These are phyloP conservation scores for Colletotrichum noveboracense DNA, from an alignment of 2,329 filamentous ascomycete species.

Conservation along the genomic window DNA sequence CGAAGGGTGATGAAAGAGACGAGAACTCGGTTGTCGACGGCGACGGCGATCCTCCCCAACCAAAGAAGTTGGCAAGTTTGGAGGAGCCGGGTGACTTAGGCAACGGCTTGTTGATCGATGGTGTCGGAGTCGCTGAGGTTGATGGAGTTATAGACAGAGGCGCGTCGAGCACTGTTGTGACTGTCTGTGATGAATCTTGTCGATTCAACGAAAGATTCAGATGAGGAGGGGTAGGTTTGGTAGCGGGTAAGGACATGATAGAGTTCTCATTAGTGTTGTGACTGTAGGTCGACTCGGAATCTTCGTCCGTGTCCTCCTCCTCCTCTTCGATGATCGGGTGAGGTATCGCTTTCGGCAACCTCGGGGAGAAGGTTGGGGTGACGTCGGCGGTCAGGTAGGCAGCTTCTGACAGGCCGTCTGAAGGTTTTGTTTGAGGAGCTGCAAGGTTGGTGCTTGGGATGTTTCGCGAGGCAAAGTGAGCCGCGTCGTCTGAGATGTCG, in stretches of 20 bases:
- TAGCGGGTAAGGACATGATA: slow-evolving; percentile 54
- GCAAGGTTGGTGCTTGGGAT: slow-evolving; percentile 47
- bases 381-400: slow-evolving; percentile 47
- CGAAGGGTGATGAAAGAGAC: slow-evolving; percentile 57
- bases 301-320: slow-evolving; percentile 38
- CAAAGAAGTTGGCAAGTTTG: slow-evolving; percentile 57
- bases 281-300: slow-evolving; percentile 35
- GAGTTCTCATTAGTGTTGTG: slow-evolving; percentile 41
- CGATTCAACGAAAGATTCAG: slow-evolving; percentile 50
- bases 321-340: slow-evolving; percentile 37
- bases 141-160: not conserved
- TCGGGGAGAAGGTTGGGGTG: slow-evolving; percentile 30
- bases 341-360: slow-evolving; percentile 18
- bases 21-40: slow-evolving; percentile 57
- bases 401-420: slow-evolving; percentile 48
- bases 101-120: slow-evolving; percentile 58
- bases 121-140: slow-evolving; percentile 25
- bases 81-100: slow-evolving; percentile 59
- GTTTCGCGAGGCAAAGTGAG: slow-evolving; percentile 37
- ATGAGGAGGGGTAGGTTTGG: slow-evolving; percentile 58
- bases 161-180: slow-evolving; percentile 24
- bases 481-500: slow-evolving; percentile 20
- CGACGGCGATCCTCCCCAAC: slow-evolving; percentile 54
- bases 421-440: slow-evolving; percentile 46
- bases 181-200: slow-evolving; percentile 25